phyloP scores from a whole-genome alignment of 2,329 filamentous ascomycete genomes.

The Didymella arachidicola region DNA sequence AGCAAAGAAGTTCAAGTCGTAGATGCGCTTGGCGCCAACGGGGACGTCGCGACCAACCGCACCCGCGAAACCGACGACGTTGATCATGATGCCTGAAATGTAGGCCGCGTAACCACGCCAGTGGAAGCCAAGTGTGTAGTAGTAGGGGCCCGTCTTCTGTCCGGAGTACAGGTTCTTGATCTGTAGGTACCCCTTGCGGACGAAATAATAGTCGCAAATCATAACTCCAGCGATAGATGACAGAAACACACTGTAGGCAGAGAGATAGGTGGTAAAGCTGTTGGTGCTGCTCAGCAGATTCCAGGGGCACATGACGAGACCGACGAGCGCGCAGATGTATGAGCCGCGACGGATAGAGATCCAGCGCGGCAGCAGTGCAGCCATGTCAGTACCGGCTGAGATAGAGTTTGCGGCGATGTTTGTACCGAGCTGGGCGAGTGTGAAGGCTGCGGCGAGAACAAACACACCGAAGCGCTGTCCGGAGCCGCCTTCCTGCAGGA shows the following conservation, averaged over 20 bases:
- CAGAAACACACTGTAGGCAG: conserved; percentile 92
- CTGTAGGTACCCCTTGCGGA: conserved; percentile 82
- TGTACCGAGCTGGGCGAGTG: conserved; percentile 82
- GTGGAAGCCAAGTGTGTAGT: conserved; percentile 74
- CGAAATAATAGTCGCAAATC: conserved; percentile 84
- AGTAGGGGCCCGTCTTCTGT: conserved; percentile 73
- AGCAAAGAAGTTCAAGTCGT: conserved; percentile 89
- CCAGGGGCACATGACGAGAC: conserved; percentile 87
- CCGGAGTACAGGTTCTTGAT: conserved; percentile 81
- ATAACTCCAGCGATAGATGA: conserved; percentile 94
- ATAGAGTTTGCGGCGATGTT: conserved; percentile 89
- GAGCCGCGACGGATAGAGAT: conserved; percentile 86
- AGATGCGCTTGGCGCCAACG: conserved; percentile 81
- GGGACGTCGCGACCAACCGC: conserved; percentile 78
- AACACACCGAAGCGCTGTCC: conserved; percentile 59
- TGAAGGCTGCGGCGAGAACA: conserved; percentile 59
- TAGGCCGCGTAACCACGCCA: conserved; percentile 88
- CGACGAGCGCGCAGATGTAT: conserved; percentile 81
- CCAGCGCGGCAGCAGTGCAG: conserved; percentile 78
- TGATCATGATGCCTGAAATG: conserved; percentile 82
- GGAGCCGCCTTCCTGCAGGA: conserved; percentile 52
- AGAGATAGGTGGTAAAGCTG: conserved; percentile 90
- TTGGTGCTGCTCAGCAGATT: conserved; percentile 77
- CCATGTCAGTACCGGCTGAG: conserved; percentile 83
- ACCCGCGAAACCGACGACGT: conserved; percentile 89